Base-by-base conservation (phyloP, 495 filamentous ascomycete genomes). In the Hypoxylon intermedium region DNA sequence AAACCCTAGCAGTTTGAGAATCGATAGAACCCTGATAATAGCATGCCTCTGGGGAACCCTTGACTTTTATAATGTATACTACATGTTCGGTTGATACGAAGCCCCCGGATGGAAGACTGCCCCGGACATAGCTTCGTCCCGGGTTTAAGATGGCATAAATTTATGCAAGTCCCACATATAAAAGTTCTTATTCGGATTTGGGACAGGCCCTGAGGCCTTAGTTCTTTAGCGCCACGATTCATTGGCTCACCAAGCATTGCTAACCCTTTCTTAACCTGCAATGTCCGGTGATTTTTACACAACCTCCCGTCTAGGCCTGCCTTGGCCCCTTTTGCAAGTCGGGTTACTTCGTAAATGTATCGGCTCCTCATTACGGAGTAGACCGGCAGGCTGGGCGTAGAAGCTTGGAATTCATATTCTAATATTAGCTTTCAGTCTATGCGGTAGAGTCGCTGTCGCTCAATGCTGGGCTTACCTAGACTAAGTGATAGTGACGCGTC, bases 141-240 rank as follows among this genome's bases (percentile, higher is more conserved):
- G 54, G 54, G 26, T 34, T 15, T 53, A 37, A 18, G 1, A 26
- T 36, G 12, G 40, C 50, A 55, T 59, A 65, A 59, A 24, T 31
- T 50, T 54, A 33, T 58, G 48, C 48, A 54, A 24, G 21, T 24
- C 15, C 52, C 52, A 50, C 43, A 45, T 51, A 13, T 6, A 26
- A 13, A 9, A 13, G 7, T 21, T 50, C 33, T 18, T 18, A 38
- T 43, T 45, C 30, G 12, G 21, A 31, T 28, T 16, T 44, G 7
- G 15, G 30, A 19, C 18, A 34, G 37, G 12, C 38, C 51, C 48
- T 40, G 7, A 57, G 53, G 6, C 21, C 24, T 26, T 26, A n/a
- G n/a, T 24, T 16, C 26, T 38, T 19, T 47, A 42, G 53, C 15
- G 23, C 16, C 30, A 41, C 9, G 30, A 38, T 52, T 58, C 45